These are phyloP conservation scores for Pyrus communis DNA, from an alignment of 306 rosid genomes.

Conservation along the genomic window DNA sequence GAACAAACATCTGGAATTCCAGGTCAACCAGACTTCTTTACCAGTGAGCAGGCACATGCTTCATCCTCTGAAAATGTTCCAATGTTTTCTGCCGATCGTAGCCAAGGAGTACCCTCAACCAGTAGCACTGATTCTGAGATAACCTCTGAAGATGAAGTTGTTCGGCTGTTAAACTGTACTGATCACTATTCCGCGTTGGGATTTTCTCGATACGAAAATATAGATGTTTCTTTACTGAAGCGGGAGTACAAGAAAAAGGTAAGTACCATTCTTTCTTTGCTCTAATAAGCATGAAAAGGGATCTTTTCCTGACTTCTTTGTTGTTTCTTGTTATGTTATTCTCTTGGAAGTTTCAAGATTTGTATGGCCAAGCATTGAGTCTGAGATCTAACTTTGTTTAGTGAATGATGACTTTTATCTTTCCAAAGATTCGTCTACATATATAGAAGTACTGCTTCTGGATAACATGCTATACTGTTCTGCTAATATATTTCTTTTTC, in stretches of 20 bases:
- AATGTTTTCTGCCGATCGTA: slow-evolving; percentile 57
- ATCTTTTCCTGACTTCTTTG: background rate
- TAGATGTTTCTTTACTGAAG: slow-evolving; percentile 71
- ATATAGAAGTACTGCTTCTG: background rate
- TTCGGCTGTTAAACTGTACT: slow-evolving; percentile 79
- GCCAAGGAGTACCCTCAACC: slow-evolving; percentile 77
- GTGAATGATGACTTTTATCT: slow-evolving; percentile 13
- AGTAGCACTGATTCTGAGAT: slow-evolving; percentile 73
- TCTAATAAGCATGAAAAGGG: background rate
- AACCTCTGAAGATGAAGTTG: slow-evolving; percentile 88
- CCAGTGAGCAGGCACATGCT: slow-evolving; percentile 50
- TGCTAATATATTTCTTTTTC: slow-evolving; percentile 4
- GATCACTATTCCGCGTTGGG: slow-evolving; percentile 90
- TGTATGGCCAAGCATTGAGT: background rate
- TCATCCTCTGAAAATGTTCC: slow-evolving; percentile 61
- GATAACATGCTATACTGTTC: slow-evolving; percentile 21
- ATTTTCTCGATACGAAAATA: slow-evolving; percentile 53
- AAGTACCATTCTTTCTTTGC: slow-evolving; percentile 10
- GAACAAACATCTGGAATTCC: slow-evolving; percentile 72
- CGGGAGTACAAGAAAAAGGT: slow-evolving; percentile 96
- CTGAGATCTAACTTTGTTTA: slow-evolving; percentile 1
- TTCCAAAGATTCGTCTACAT: background rate
- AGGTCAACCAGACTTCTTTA: slow-evolving; percentile 57
- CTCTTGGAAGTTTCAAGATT: slow-evolving; percentile 1
- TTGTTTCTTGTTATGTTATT: slow-evolving; percentile 12